Evolutionary conservation across 257 asterid genomes (phyloP), one percentile per base, ranked within the genome.

Genomic region (Solanum tacnaense): DNA sequence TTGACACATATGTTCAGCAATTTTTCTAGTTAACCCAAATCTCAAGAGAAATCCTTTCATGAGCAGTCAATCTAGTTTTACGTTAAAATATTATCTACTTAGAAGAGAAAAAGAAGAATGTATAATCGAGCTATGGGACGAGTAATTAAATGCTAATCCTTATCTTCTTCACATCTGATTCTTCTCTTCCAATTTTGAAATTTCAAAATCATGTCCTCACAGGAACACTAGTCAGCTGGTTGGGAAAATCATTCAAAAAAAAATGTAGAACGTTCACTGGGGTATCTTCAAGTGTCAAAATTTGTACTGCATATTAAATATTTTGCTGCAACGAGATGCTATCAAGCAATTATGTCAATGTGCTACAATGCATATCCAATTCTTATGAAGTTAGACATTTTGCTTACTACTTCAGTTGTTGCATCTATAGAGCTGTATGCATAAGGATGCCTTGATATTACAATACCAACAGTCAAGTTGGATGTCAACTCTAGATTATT

Each of bases 391-490:
- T 62, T 34, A 21, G 49, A 76, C 74, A 16, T 56, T 49, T 73
- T 34, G 35, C 41, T 58, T 31, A 35, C 62, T 68, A 31, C 38
- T 79, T 76, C 84, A 75, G 20, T 38, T 35, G 52, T 75, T 75
- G 35, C 83, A 21, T 41, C 76, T 85, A 73, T 52, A 75, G 83
- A 86, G 27, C 85, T 35, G 87, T 58, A 85, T 75, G 52, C 88
- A 88, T 87, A 86, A 87, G 89, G 89, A 82, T 52, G 62, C 88
- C 60, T 56, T n/a, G 71, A 65, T 88, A 92, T 81, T 83, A 83
- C 90, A 84, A 49, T 73, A 68, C 87, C 90, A 89, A 93, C 91
- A 89, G 88, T 89, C 91, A 88, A 76, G 90, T 85, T 46, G 86
- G 87, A 68, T 82, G 71, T 76, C 75, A 29, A 56, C 85, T 76